These are phyloP conservation scores for Ogataea angusta DNA, from an alignment of 805 yeast species.

Conservation along the genomic window DNA sequence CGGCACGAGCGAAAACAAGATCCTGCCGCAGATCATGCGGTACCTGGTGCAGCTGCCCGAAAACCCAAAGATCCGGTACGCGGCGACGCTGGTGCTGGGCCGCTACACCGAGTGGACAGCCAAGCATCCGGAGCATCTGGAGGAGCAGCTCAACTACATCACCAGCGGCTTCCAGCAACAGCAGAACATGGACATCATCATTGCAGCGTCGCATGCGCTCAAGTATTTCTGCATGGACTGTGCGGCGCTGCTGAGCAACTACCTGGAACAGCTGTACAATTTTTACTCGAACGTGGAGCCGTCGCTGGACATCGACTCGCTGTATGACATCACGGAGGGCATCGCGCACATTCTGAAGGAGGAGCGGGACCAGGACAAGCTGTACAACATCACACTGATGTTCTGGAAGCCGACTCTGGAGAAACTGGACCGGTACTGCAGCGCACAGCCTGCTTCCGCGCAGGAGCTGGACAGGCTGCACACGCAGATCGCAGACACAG, in stretches of 20 bases:
- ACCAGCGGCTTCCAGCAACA: conserved; percentile 60
- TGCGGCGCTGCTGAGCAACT: conserved; percentile 57
- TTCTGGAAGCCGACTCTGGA: conserved; percentile 67
- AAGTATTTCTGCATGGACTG: conserved; percentile 96
- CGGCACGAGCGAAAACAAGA: conserved; percentile 54
- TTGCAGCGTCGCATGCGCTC: conserved; percentile 90
- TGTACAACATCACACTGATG: conserved; percentile 52
- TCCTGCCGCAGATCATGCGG: conserved; percentile 76
- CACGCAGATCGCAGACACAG: conserved; percentile 61
- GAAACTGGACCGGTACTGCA: conserved; percentile 33
- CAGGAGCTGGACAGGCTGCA: conserved; percentile 35
- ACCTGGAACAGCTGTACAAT: conserved; percentile 68
- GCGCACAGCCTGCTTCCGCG: conserved; percentile 10
- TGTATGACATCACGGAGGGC: conserved; percentile 84
- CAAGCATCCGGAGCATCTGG: conserved; percentile 76
- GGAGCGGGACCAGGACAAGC: conserved; percentile 46
- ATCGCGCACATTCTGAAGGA: conserved; percentile 76
- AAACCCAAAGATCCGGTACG: conserved; percentile 82
- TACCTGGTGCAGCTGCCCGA: conserved; percentile 70
- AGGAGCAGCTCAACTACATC: conserved; percentile 80
- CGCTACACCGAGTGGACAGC: conserved; percentile 95
- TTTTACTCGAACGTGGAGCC: conserved; percentile 59
- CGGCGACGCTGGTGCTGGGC: conserved; percentile 92
- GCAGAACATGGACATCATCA: conserved; percentile 47
- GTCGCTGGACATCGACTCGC: conserved; percentile 62